Base-by-base conservation (phyloP, 768 basidiomycete genomes). In the Phanerodontia chrysosporium region DNA sequence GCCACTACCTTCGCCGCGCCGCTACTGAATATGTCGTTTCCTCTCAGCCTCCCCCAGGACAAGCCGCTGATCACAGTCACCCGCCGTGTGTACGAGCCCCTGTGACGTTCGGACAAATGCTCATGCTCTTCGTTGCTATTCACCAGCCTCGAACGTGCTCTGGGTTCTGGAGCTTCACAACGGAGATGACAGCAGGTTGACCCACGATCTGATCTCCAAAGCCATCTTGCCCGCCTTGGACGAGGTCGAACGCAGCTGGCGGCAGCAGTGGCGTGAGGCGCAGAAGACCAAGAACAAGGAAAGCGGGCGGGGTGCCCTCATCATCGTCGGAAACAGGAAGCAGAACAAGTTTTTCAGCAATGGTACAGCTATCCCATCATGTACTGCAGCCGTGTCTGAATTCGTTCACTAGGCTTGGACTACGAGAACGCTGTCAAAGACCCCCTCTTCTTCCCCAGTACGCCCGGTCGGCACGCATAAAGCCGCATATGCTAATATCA, bases 301-400 rank as follows among this genome's bases (percentile, higher is more conserved):
- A n/a, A 78, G 76, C 7, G 87, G 83, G 29, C 78, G 78, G 52
- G 91, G 90, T 36, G 85, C 88, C 3, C 72, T 94, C 29, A 85
- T 93, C 60, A 86, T 94, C 55, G 85, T 89, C 7, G 91, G 92
- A 3, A 83, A 82, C 60, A 79, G 77, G 61, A 78, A 80, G 60
- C 91, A 94, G 70, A 84, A 92, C 71, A 94, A 92, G 72, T 94
- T 92, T 78, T 94, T 94, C 72, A 90, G 88, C 73, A 93, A 92
- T 64, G 91, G 90, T 83, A 58, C 28, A 75, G 8, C 18, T 60
- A 27, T 49, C 13, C 32, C 30, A 24, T n/a, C 51, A 16, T 6
- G 46, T 18, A 2, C 25, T 51, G 14, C 53, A 29, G 13, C 25
- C 21, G 14, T 44, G 45, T n/a, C 22, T 45, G 39, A 42, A 1